Percentiles rank a stretch among this genome's conserved stretches.
Evolutionary conservation across 2,329 filamentous ascomycete genomes (phyloP).

Genomic region (Lasiodiplodia hormozganensis): DNA sequence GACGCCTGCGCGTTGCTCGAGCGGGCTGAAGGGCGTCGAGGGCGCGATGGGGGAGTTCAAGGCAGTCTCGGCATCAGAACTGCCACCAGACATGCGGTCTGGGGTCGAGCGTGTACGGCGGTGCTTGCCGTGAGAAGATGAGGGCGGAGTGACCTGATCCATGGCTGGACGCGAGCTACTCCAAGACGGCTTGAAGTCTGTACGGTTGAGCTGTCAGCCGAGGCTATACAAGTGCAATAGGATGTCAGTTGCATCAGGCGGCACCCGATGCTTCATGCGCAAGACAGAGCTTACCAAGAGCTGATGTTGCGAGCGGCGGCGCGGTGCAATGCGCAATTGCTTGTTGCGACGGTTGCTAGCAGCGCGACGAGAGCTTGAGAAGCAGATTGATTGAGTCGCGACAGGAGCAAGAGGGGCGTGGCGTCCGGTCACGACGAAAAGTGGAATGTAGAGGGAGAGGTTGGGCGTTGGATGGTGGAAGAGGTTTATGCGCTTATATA

Average conservation of each 20-base stretch:
- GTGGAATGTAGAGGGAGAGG: not conserved
- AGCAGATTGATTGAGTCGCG: not conserved
- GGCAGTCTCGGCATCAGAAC: not conserved
- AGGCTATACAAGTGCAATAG: not conserved
- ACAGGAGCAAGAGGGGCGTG: not conserved
- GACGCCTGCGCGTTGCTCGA: not conserved
- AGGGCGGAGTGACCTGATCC: conserved; percentile 8
- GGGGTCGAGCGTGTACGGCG: not conserved
- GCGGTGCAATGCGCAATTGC: conserved; percentile 7
- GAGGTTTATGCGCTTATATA: not conserved
- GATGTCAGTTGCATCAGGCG: too few species aligned
- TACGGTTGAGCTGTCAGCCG: not conserved
- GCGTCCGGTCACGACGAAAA: conserved; percentile 3
- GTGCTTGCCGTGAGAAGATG: not conserved
- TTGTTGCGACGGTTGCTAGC: conserved; percentile 3
- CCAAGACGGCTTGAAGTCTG: not conserved
- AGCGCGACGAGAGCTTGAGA: not conserved
- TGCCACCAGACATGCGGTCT: not conserved
- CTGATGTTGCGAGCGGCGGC: not conserved
- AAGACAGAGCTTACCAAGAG: conserved; percentile 1
- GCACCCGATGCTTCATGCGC: not conserved
- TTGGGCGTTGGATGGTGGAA: not conserved
- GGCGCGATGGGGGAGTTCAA: not conserved
- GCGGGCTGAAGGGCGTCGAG: conserved; percentile 1
- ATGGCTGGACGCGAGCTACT: not conserved